These are phyloP conservation scores for Cryptosporidium sp. DNA, from an alignment of 169 alveolate genomes.

Conservation along the genomic window DNA sequence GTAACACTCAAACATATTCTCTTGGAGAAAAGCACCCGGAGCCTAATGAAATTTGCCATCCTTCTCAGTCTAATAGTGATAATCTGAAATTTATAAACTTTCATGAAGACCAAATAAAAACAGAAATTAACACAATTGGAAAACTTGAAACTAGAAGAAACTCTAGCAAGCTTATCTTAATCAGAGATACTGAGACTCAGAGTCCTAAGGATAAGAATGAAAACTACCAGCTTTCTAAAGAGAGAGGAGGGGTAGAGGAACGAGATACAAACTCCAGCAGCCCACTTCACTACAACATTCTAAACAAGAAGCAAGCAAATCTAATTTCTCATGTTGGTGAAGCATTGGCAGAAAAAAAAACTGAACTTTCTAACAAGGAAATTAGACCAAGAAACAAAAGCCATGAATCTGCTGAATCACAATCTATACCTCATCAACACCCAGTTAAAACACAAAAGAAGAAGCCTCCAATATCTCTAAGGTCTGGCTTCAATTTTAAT, in stretches of 20 bases:
- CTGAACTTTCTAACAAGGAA: neutral
- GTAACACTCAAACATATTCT: neutral
- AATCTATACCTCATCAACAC: neutral
- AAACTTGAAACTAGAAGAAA: neutral
- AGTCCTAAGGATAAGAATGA: neutral
- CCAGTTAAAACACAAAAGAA: neutral
- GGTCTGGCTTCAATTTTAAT: slow-evolving; percentile 57
- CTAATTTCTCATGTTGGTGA: neutral
- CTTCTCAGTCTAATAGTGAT: neutral
- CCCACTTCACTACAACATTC: neutral
- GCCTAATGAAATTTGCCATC: neutral
- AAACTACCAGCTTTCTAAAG: neutral
- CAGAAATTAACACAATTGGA: neutral
- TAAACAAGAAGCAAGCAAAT: neutral
- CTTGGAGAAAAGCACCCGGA: neutral
- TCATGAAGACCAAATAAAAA: neutral
- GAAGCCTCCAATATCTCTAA: slow-evolving; percentile 45
- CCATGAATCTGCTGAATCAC: neutral
- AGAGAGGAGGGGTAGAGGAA: neutral
- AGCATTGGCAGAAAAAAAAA: neutral
- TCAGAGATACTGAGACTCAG: neutral
- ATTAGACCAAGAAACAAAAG: neutral
- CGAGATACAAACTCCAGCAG: no score
- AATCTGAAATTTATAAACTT: neutral
- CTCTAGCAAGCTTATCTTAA: neutral